These are phyloP conservation scores for Leishmania arabica DNA, from an alignment of 208 protist genomes.

Conservation along the genomic window DNA sequence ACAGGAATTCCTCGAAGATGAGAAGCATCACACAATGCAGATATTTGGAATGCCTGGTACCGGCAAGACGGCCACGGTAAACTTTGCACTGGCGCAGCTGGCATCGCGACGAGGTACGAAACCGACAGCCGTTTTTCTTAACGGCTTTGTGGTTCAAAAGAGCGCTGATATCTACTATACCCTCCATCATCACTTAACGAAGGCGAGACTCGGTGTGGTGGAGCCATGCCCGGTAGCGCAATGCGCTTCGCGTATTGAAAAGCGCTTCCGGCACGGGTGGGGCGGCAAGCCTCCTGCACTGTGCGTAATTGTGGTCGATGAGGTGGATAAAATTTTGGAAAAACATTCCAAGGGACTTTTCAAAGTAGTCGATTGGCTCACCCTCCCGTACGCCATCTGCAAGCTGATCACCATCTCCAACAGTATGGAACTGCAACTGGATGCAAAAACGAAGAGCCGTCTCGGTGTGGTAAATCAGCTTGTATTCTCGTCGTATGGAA, in stretches of 20 bases:
- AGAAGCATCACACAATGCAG: constrained; percentile 80
- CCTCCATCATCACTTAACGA: constrained; percentile 74
- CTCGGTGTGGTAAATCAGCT: constrained; percentile 83
- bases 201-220: constrained; percentile 48
- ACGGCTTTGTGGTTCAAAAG: constrained; percentile 91
- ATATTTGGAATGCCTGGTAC: constrained; percentile 92
- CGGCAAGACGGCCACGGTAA: constrained; percentile 86
- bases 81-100: constrained; percentile 67
- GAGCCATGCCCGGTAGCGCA: constrained; percentile 65
- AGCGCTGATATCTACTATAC: constrained; percentile 88
- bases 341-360: constrained; percentile 83
- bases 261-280: constrained; percentile 79
- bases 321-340: constrained; percentile 87
- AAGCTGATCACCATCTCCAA: constrained; percentile 91
- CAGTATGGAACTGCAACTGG: constrained; percentile 83
- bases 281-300: constrained; percentile 29
- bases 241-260: constrained; percentile 78
- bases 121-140: constrained; percentile 85
- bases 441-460: constrained; percentile 85
- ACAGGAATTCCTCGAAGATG: constrained; percentile 64
- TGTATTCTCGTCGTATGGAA: constrained; percentile 85
- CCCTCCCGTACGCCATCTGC: constrained; percentile 74
- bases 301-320: constrained; percentile 91
- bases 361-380: constrained; percentile 88
- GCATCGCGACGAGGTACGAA: constrained; percentile 33